A percentile compares a stretch with the other conserved stretches of the same genome.
Evolutionary conservation across 306 rosid genomes (phyloP).

Genomic region (Gillenia trifoliata): DNA sequence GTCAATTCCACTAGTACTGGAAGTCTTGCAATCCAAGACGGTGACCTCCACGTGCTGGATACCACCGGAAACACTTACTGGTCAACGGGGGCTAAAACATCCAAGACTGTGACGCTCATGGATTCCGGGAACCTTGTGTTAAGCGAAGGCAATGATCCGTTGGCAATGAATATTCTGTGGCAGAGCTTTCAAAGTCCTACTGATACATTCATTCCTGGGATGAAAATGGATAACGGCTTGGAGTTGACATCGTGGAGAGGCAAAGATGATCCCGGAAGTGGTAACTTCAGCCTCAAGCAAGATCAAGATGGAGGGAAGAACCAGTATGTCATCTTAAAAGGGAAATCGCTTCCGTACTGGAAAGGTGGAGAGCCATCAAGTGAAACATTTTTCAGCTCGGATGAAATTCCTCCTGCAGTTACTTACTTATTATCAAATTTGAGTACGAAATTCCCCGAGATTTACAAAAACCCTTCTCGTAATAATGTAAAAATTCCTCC

Average conservation of each 20-base stretch:
- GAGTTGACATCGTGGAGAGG: constrained; percentile 28
- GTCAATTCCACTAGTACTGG: not conserved
- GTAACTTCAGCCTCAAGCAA: constrained; percentile 25
- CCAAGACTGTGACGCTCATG: constrained; percentile 16
- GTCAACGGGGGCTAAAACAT: not conserved
- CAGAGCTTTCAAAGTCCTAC: constrained; percentile 43
- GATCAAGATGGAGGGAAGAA: not conserved
- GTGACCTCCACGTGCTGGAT: constrained; percentile 16
- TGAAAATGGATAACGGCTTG: constrained; percentile 25
- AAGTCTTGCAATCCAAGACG: constrained; percentile 13
- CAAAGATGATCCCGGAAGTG: not conserved
- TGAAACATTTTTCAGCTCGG: not conserved
- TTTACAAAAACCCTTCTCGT: fast-evolving
- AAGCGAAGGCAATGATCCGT: not conserved
- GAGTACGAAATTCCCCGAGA: not conserved
- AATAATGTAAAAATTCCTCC: fast-evolving
- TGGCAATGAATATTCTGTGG: constrained; percentile 18
- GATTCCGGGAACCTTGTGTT: constrained; percentile 47
- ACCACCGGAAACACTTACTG: not conserved
- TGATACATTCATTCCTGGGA: constrained; percentile 45
- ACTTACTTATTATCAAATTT: not conserved
- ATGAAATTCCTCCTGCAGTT: not conserved
- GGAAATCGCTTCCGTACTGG: not conserved
- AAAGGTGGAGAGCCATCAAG: not conserved
- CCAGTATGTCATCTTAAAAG: not conserved